These are phyloP conservation scores for Silene conica DNA, from an alignment of 148 eudicot genomes.

Conservation along the genomic window DNA sequence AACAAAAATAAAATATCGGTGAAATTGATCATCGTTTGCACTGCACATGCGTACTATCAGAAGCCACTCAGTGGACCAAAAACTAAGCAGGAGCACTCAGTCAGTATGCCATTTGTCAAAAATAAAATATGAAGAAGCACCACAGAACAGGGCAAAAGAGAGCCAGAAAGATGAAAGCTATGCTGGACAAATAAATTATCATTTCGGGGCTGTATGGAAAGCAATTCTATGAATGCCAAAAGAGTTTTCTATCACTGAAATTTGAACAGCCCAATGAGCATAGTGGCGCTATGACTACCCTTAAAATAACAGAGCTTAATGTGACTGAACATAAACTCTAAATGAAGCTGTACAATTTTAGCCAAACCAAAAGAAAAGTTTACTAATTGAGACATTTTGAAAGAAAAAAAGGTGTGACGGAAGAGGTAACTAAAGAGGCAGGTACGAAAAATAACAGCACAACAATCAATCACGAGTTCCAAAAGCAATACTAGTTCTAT, in stretches of 20 bases:
- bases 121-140: neutral
- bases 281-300: too few relatives aligned
- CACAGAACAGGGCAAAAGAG: neutral
- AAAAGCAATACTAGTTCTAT: neutral
- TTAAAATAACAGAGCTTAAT: neutral
- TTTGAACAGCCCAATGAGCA: neutral
- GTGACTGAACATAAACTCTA: neutral
- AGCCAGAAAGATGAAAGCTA: neutral
- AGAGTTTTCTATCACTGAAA: neutral
- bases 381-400: neutral
- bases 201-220: neutral
- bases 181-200: neutral
- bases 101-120: neutral
- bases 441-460: neutral
- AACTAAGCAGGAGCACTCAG: neutral
- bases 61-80: constrained; percentile 6
- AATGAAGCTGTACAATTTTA: neutral
- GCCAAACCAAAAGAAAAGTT: neutral
- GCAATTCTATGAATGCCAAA: neutral
- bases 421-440: neutral
- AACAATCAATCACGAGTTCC: neutral
- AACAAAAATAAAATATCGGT: constrained; percentile 4
- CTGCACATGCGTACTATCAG: neutral
- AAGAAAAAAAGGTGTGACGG: neutral
- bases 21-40: neutral